Base-by-base conservation (phyloP, 1,139 yeast species). In the Pichia sp. region DNA sequence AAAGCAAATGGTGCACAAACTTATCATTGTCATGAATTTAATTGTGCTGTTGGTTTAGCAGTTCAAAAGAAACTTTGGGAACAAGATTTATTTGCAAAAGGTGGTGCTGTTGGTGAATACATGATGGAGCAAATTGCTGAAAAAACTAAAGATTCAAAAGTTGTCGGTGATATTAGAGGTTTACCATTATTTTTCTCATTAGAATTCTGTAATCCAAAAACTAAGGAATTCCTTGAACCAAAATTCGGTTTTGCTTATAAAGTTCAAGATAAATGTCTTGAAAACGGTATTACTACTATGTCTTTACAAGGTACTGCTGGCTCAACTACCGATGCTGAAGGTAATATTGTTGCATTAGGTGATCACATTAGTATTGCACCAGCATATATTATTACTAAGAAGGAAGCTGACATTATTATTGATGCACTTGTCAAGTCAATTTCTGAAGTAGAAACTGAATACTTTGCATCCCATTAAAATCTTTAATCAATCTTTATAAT, bases 91-190 rank as follows among this genome's bases (percentile, higher is more conserved):
- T 67, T 77, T 39, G 67, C 66, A 43, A 78, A 78, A 59, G 72
- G 77, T 48, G 71, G 67, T 52, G 66, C 68, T 45, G 67, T 60
- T 53, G 85, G 84, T 53, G 68, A 63, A 49, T 65, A 69, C 50
- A 61, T 79, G 62, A 81, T 80, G 50, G 60, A 61, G 30, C 61
- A 61, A 45, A 61, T 78, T 45, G 58, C 55, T 32, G 61, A 62
- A 32, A 64, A 62, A 36, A 60, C 72, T 33, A 55, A 64, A 20
- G 60, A 58, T 30, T 58, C 61, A 32, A 66, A 65, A 48, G 68
- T 71, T 41, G 75, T 69, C 32, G 83, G 82, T 50, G 80, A 78
- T 51, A 71, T 78, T 37, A 72, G 84, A 64, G 84, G 84, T 37
- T 61, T 72, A 49, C 83, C 83, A 49, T 76, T 79, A 23, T 79